These are phyloP conservation scores for Phytophthora rubi DNA, from an alignment of 352 stramenopile species.

Conservation along the genomic window DNA sequence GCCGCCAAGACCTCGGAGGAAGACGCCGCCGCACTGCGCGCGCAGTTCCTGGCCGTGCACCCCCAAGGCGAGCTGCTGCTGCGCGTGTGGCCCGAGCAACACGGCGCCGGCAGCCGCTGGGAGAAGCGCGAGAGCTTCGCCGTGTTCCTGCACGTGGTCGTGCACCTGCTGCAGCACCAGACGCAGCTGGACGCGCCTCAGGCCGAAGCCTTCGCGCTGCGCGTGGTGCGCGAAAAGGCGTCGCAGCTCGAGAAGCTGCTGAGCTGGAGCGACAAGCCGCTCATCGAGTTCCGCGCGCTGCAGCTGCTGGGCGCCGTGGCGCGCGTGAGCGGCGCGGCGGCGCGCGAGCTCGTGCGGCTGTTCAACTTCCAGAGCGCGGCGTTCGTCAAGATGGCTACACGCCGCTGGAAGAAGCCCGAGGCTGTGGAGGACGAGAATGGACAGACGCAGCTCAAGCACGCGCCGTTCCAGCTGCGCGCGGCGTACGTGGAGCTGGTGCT, in stretches of 20 bases:
- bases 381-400: slow-evolving; percentile 65
- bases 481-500: slow-evolving; percentile 75
- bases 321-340: slow-evolving; percentile 43
- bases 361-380: slow-evolving; percentile 79
- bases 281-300: slow-evolving; percentile 77
- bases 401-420: slow-evolving; percentile 67
- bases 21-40: slow-evolving; percentile 19
- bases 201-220: slow-evolving; percentile 69
- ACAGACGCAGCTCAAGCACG: slow-evolving; percentile 17
- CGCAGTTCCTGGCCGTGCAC: slow-evolving; percentile 61
- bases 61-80: slow-evolving; percentile 65
- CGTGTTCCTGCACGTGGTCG: slow-evolving; percentile 64
- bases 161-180: slow-evolving; percentile 50
- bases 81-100: slow-evolving; percentile 67
- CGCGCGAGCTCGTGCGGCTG: slow-evolving; percentile 76
- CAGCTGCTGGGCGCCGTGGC: slow-evolving; percentile 61
- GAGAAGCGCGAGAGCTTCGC: slow-evolving; percentile 74
- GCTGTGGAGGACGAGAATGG: slow-evolving; percentile 9
- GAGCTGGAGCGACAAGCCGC: slow-evolving; percentile 86
- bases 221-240: slow-evolving; percentile 74
- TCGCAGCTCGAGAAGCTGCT: slow-evolving; percentile 72
- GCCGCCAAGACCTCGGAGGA: slow-evolving; percentile 2
- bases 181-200: slow-evolving; percentile 31
- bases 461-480: slow-evolving; percentile 66
- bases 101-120: slow-evolving; percentile 59